Percentiles rank a stretch among this genome's conserved stretches.
Conservation (phyloP, 805 yeast genomes). For the Cyberlindnera petersonii region DNA sequence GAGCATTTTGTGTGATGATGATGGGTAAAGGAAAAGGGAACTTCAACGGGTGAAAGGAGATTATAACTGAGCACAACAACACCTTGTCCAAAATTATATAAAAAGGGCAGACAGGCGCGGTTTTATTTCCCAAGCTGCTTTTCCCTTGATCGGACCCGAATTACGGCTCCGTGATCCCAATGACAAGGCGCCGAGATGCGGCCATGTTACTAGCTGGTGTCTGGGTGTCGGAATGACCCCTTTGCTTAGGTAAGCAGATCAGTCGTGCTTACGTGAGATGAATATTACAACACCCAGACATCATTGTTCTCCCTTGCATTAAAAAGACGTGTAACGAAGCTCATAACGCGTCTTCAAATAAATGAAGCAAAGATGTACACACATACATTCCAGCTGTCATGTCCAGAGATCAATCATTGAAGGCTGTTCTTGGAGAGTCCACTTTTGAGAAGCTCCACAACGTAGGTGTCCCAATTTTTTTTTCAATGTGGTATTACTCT, state of each 20-base stretch:
- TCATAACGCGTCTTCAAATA: background rate
- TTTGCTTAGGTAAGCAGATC: background rate
- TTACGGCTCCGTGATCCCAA: constrained; percentile 3
- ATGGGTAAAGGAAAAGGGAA: too few relatives aligned
- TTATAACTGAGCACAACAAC: too few relatives aligned
- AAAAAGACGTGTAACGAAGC: background rate
- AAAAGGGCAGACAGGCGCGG: constrained; percentile 4
- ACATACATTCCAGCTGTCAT: too few relatives aligned
- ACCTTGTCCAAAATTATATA: too few relatives aligned
- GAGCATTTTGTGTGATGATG: constrained; percentile 12
- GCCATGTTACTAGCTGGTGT: constrained; percentile 3
- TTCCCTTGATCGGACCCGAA: constrained; percentile 7
- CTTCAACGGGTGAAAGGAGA: constrained; percentile 4
- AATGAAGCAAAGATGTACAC: too few relatives aligned
- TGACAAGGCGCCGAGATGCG: constrained; percentile 9
- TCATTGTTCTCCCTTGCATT: too few relatives aligned
- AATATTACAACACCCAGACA: constrained; percentile 6
- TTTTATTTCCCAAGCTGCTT: constrained; percentile 3
- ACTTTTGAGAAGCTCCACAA: constrained; percentile 12
- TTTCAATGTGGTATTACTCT: too few relatives aligned
- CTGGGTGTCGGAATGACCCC: constrained; percentile 6
- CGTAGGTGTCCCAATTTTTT: constrained; percentile 13
- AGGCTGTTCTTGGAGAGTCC: constrained; percentile 18
- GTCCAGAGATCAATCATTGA: constrained; percentile 18
- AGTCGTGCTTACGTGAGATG: background rate